Base-by-base conservation (phyloP, 306 rosid genomes). In the Cucurbita ficifolia region DNA sequence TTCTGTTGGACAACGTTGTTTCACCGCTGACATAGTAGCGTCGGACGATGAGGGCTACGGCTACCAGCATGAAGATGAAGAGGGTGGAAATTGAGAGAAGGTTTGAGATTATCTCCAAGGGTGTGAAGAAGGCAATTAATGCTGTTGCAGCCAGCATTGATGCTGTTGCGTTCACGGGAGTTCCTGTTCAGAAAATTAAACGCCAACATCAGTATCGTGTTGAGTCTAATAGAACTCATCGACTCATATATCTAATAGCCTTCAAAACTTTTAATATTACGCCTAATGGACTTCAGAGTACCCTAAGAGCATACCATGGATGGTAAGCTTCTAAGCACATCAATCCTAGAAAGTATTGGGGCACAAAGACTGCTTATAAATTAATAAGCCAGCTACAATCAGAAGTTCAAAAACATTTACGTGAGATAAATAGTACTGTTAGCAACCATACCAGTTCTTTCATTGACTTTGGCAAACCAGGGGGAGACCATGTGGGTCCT, bases 401-500 rank as follows among this genome's bases (percentile, higher is more conserved):
- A 29, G 33, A 29, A 29, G 33, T 29, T 29, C 29, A 29, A 29
- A 29, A 29, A 29, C 33, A 29, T 29, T 29, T 29, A 29, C 3
- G 3, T 29, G 1, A 29, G 33, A 29, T 29, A 43, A 43, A 51
- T 33, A 58, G 6, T 6, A 29, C 33, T 0, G 8, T 29, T 58
- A 58, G 10, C 10, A 60, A 60, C 4, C 68, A 16, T 60, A 60
- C 95, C 95, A 0, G 92, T 83, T 11, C 52, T 84, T 51, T 74
- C 83, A 51, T 87, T 78, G 51, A 90, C 96, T 16, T 76, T 72
- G 14, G 98, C 91, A 7, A 92, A 83, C 92, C 92, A 90, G 0
- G 96, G 96, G 0, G 98, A 92, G 87, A 90, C 51, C 98, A 92
- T 85, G 81, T 92, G 98, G 3, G 96, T 90, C 5, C 98, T 80